Evolutionary conservation across 805 yeast species (phyloP).

Genomic region (Lipomyces yamadae): DNA sequence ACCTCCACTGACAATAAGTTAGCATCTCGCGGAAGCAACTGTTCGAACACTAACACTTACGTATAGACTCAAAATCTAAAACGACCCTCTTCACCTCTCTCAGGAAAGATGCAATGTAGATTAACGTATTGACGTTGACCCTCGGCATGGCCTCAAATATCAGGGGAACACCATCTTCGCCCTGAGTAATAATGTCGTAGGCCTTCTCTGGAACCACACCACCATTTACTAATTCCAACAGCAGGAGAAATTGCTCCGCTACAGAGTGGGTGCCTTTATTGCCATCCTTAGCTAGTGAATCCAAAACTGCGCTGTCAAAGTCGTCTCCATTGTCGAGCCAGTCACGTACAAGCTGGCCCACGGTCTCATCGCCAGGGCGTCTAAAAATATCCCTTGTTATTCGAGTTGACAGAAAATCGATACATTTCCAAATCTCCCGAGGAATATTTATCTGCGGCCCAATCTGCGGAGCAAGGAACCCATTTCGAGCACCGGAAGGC

Average conservation of each 20-base stretch:
- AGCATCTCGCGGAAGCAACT: not conserved
- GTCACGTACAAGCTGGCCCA: slow-evolving; percentile 43
- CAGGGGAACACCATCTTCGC: slow-evolving; percentile 44
- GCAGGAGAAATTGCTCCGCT: slow-evolving; percentile 41
- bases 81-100: slow-evolving; percentile 44
- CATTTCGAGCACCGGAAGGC: slow-evolving; percentile 29
- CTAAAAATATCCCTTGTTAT: slow-evolving; percentile 35
- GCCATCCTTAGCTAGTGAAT: slow-evolving; percentile 38
- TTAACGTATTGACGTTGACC: slow-evolving; percentile 50
- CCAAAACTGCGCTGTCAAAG: slow-evolving; percentile 43
- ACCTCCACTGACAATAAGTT: slow-evolving; percentile 33
- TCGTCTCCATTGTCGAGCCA: slow-evolving; percentile 46
- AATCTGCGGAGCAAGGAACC: slow-evolving; percentile 6
- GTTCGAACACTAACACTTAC: slow-evolving; percentile 8
- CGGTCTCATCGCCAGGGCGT: slow-evolving; percentile 35
- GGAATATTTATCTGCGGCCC: slow-evolving; percentile 43
- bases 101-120: slow-evolving; percentile 50
- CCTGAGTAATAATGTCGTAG: slow-evolving; percentile 39
- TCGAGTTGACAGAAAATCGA: slow-evolving; percentile 46
- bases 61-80: slow-evolving; percentile 35
- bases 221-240: slow-evolving; percentile 49
- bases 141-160: slow-evolving; percentile 51
- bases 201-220: slow-evolving; percentile 50
- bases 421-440: slow-evolving; percentile 44
- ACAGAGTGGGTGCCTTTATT: slow-evolving; percentile 52